These are phyloP conservation scores for Myriosclerotinia duriaeana DNA, from an alignment of 2,329 filamentous ascomycete species.

Conservation along the genomic window DNA sequence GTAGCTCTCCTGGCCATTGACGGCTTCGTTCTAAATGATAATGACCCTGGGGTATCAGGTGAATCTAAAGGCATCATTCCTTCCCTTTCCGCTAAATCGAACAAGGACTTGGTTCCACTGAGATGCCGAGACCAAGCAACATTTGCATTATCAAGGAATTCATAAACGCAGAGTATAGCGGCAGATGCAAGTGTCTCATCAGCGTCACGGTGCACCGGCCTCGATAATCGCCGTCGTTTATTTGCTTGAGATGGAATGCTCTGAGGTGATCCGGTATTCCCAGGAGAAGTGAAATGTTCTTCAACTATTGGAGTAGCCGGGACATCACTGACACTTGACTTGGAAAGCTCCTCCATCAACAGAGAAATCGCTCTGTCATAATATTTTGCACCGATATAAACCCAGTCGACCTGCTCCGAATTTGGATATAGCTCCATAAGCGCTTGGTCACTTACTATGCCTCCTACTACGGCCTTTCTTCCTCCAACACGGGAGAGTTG, in stretches of 20 bases:
- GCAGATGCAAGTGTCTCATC: conserved; percentile 65
- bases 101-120: conserved; percentile 62
- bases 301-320: conserved; percentile 40
- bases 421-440: conserved; percentile 54
- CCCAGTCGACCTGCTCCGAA: conserved; percentile 51
- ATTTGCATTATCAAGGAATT: conserved; percentile 64
- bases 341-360: conserved; percentile 44
- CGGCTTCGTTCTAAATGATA: conserved; percentile 41
- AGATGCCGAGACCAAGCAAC: conserved; percentile 64
- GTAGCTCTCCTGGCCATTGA: conserved; percentile 58
- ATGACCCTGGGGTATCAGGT: conserved; percentile 41
- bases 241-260: conserved; percentile 33
- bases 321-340: conserved; percentile 32
- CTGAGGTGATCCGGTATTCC: conserved; percentile 34
- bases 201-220: conserved; percentile 44
- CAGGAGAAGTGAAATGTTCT: conserved; percentile 32
- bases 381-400: conserved; percentile 59
- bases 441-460: conserved; percentile 48
- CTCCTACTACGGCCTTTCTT: conserved; percentile 50
- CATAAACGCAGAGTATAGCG: conserved; percentile 66
- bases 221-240: conserved; percentile 47
- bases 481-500: conserved; percentile 56
- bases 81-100: conserved; percentile 54
- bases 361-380: conserved; percentile 58
- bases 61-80: conserved; percentile 47